Evolutionary conservation across 495 filamentous ascomycete species (phyloP).

Genomic region (Pyronema domesticum): DNA sequence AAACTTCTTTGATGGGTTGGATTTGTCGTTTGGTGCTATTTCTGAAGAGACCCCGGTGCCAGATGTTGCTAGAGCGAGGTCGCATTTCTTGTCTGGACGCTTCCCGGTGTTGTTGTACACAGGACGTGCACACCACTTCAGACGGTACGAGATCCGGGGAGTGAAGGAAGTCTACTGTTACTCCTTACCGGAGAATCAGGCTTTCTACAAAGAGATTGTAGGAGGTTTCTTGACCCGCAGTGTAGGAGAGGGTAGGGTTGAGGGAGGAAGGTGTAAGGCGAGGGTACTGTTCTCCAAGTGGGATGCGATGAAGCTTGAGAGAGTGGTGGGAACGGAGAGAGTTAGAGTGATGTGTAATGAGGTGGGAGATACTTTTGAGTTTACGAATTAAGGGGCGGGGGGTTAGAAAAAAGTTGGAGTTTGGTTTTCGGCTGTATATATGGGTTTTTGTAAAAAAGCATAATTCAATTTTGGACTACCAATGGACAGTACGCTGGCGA

Average conservation of each 20-base stretch:
- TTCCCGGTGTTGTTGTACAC: slow-evolving; percentile 78
- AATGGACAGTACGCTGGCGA: too few relatives aligned
- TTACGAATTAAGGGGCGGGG: slow-evolving; percentile 22
- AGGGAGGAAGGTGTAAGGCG: slow-evolving; percentile 34
- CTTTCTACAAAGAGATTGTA: slow-evolving; percentile 76
- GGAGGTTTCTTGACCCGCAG: slow-evolving; percentile 45
- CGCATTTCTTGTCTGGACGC: slow-evolving; percentile 67
- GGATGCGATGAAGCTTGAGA: slow-evolving; percentile 74
- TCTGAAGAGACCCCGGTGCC: slow-evolving; percentile 67
- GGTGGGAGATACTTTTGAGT: slow-evolving; percentile 80
- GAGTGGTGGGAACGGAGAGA: slow-evolving; percentile 64
- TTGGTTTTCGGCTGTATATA: too few relatives aligned
- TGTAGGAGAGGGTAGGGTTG: slow-evolving; percentile 34
- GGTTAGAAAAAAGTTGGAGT: too few relatives aligned
- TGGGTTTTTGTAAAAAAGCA: too few relatives aligned
- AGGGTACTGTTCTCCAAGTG: slow-evolving; percentile 69
- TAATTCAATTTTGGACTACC: too few relatives aligned
- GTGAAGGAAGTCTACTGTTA: slow-evolving; percentile 72
- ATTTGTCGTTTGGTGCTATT: slow-evolving; percentile 64
- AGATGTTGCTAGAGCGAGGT: slow-evolving; percentile 64
- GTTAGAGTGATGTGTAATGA: slow-evolving; percentile 59
- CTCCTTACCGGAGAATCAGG: slow-evolving; percentile 67
- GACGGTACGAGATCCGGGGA: slow-evolving; percentile 60
- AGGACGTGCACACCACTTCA: slow-evolving; percentile 86
- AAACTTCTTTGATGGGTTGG: slow-evolving; percentile 67